Evolutionary conservation across 2,329 filamentous ascomycete genomes (phyloP), one percentile per base, ranked within the genome.

Genomic region (Fusarium mexicanum): DNA sequence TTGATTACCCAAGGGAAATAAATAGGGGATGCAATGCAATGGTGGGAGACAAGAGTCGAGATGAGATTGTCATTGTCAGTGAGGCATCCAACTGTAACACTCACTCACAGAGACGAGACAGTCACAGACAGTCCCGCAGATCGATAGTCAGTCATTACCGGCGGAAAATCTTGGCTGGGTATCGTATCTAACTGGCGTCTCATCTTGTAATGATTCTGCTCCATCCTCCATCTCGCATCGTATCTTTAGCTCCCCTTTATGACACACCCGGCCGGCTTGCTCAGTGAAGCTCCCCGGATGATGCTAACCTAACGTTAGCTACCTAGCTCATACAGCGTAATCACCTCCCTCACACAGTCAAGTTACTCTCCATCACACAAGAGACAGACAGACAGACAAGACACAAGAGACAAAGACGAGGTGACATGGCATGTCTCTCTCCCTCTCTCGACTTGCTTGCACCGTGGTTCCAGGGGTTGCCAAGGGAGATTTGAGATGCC

Each of bases 401-500:
- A 46, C 24, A 26, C 7, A 22, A 31, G 20, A 51, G 58, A 64
- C 59, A 43, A 31, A 44, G 60, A 48, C 41, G 48, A 71, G 44
- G 59, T 74, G 41, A 18, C 47, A 75, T 75, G 69, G 61, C 50
- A 43, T 64, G 69, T 44, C 62, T 60, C 43, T 72, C 62, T 67
- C 61, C 53, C 35, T 41, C 40, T 51, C 53, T 35, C 26, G 20
- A 26, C 63, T 13, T 37, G 20, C 55, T 13, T 37, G 20, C 55
- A 48, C 41, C 55, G 24, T 64, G 51, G 51, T 47, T 26, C 55
- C 46, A 62, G 60, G 71, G 67, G 63, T 64, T 68, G 71, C 54
- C 58, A 59, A 74, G 59, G 59, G 64, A 66, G 55, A 66, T 75
- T 75, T 69, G 53, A 50, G 60, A 69, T 58, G 72, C 72, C 69